A percentile compares a stretch with the other conserved stretches of the same genome.
Evolutionary conservation across 495 filamentous ascomycete genomes (phyloP).

Genomic region (Aspergillus indologenus): DNA sequence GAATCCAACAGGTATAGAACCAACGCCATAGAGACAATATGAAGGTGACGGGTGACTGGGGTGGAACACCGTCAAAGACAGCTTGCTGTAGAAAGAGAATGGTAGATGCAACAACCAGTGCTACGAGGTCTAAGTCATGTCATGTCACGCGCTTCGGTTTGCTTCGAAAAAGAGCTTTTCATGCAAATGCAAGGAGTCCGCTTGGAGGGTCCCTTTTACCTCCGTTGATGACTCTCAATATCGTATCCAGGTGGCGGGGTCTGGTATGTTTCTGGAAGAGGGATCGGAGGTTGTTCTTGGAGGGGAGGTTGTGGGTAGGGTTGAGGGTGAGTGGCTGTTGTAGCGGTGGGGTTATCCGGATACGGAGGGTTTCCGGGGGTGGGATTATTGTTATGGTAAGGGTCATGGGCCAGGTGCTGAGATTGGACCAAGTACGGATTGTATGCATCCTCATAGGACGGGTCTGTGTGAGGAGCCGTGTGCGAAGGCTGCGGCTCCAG

Average conservation of each 20-base stretch:
- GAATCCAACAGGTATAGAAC: not conserved
- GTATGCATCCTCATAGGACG: constrained; percentile 28
- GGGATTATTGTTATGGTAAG: not conserved
- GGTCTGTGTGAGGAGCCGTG: constrained; percentile 21
- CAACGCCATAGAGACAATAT: constrained; percentile 1
- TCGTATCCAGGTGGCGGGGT: constrained; percentile 32
- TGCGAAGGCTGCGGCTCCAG: constrained; percentile 13
- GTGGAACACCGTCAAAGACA: not conserved
- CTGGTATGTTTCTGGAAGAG: constrained; percentile 35
- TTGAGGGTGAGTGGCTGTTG: constrained; percentile 14
- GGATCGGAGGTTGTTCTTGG: constrained; percentile 35
- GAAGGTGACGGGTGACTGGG: not conserved
- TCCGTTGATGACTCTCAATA: constrained; percentile 20
- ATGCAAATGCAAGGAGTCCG: constrained; percentile 9
- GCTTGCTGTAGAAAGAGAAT: not conserved
- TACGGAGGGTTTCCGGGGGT: constrained; percentile 12
- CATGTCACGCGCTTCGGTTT: not conserved
- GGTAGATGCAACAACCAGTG: not conserved
- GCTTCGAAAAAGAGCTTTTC: not conserved
- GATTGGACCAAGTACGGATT: constrained; percentile 12
- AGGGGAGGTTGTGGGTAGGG: constrained; percentile 9
- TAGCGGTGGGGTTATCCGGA: constrained; percentile 9
- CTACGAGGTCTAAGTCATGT: not conserved
- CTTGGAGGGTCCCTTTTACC: constrained; percentile 18
- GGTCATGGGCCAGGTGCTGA: constrained; percentile 12